These are phyloP conservation scores for Coprinopsis cinerea DNA, from an alignment of 768 basidiomycete species.

Conservation along the genomic window DNA sequence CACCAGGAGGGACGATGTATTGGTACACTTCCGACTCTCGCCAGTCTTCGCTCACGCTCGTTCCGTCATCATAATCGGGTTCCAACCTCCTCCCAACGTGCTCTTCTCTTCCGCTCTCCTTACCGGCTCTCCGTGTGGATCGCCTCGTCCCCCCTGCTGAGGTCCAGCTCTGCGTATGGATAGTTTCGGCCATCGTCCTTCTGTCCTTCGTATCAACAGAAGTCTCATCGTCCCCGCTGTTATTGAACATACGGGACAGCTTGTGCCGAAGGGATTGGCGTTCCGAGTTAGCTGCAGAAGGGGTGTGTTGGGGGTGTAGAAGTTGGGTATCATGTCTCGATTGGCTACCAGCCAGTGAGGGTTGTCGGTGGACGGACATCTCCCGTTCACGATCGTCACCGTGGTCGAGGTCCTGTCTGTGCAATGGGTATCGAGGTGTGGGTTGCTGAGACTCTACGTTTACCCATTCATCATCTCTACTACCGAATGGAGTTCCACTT, in stretches of 20 bases:
- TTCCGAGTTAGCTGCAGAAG: background rate
- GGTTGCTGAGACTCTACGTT: background rate
- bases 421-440: background rate
- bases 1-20: slow-evolving; percentile 62
- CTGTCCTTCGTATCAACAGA: background rate
- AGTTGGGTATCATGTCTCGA: background rate
- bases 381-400: no score
- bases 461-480: background rate
- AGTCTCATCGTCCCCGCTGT: no score
- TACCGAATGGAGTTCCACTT: background rate
- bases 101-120: background rate
- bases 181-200: no score
- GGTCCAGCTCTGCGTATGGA: no score
- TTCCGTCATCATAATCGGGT: slow-evolving; percentile 1
- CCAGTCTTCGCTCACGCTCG: slow-evolving; percentile 16
- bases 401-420: background rate
- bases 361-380: background rate
- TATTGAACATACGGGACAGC: background rate
- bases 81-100: background rate
- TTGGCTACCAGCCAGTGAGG: background rate
- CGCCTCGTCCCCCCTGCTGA: no score
- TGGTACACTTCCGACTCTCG: slow-evolving; percentile 31
- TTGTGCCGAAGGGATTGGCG: background rate
- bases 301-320: background rate
- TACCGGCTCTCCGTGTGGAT: no score